Conservation (phyloP, 2,329 filamentous ascomycete species). For the Fusarium neocosmosporiellum region DNA sequence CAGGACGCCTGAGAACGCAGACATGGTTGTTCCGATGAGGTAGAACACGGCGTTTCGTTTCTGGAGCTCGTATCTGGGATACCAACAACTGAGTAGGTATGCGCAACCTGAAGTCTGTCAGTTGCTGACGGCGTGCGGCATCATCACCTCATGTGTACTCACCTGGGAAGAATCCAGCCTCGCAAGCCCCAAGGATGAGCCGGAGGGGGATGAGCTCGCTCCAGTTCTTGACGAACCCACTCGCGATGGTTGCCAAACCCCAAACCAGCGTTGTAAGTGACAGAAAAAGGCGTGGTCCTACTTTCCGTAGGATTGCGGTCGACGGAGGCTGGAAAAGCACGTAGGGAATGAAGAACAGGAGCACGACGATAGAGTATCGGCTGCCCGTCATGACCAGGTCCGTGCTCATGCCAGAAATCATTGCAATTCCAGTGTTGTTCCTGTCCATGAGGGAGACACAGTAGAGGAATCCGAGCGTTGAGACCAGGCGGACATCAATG, state of each 20-base stretch:
- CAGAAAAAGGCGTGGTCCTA: conserved; percentile 39
- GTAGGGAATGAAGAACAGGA: conserved; percentile 40
- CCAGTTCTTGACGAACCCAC: conserved; percentile 27
- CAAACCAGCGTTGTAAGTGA: conserved; percentile 33
- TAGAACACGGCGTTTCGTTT: conserved; percentile 58
- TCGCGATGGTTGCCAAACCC: conserved; percentile 8
- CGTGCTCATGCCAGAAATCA: neutral
- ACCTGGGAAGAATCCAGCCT: conserved; percentile 54
- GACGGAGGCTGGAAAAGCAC: conserved; percentile 37
- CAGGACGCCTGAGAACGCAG: conserved; percentile 40
- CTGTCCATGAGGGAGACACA: conserved; percentile 8
- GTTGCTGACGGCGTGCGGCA: no score
- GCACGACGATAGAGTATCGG: conserved; percentile 26
- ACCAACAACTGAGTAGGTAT: conserved; percentile 74
- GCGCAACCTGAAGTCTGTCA: conserved; percentile 56
- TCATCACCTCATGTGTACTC: no score
- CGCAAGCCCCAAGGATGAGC: conserved; percentile 32
- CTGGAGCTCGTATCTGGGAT: conserved; percentile 73
- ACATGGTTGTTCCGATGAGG: conserved; percentile 40
- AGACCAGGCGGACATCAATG: neutral
- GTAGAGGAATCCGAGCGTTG: conserved; percentile 3
- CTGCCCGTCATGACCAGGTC: neutral
- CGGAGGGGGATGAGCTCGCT: conserved; percentile 7
- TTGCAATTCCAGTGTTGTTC: conserved; percentile 2
- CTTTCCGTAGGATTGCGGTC: conserved; percentile 30